Conservation (phyloP, 2,329 filamentous ascomycete species). For the Apiospora marii region DNA sequence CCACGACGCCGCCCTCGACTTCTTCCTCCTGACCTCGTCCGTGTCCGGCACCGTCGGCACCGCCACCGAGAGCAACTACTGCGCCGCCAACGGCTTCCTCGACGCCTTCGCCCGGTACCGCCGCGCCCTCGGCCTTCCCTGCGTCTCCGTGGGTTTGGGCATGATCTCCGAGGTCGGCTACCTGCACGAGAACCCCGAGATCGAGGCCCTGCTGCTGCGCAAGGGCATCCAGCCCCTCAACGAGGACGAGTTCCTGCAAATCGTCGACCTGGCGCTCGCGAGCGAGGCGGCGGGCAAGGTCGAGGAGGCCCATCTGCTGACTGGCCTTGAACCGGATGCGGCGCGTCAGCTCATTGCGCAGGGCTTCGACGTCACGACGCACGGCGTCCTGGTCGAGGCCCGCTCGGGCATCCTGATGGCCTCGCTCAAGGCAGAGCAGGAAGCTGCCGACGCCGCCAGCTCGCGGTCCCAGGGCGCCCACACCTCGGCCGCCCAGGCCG, state of each 20-base stretch:
- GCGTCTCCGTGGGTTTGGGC: conserved; percentile 32
- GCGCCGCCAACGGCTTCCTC: conserved; percentile 34
- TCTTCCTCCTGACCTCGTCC: conserved; percentile 38
- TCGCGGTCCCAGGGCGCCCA: neutral
- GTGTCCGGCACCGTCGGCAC: conserved; percentile 33
- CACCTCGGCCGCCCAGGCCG: too few species aligned
- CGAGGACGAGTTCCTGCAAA: conserved; percentile 35
- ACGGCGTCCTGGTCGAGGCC: conserved; percentile 29
- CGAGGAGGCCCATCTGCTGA: conserved; percentile 32
- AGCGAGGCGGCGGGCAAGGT: conserved; percentile 34
- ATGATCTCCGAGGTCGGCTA: conserved; percentile 41
- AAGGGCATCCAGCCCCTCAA: conserved; percentile 35
- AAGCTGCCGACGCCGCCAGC: neutral
- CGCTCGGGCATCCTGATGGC: conserved; percentile 32
- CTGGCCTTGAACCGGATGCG: conserved; percentile 39
- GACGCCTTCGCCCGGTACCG: conserved; percentile 33
- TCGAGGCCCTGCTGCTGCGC: conserved; percentile 32
- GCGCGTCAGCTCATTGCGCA: conserved; percentile 6
- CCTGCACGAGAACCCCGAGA: conserved; percentile 41
- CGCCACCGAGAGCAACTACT: conserved; percentile 35
- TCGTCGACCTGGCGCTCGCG: conserved; percentile 37
- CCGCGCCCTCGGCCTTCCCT: conserved; percentile 13
- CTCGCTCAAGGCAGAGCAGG: conserved; percentile 17
- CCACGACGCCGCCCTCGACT: conserved; percentile 28
- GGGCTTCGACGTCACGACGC: neutral